phyloP scores from a whole-genome alignment of 805 yeast species.

The Saccharomycopsis schoenii region DNA sequence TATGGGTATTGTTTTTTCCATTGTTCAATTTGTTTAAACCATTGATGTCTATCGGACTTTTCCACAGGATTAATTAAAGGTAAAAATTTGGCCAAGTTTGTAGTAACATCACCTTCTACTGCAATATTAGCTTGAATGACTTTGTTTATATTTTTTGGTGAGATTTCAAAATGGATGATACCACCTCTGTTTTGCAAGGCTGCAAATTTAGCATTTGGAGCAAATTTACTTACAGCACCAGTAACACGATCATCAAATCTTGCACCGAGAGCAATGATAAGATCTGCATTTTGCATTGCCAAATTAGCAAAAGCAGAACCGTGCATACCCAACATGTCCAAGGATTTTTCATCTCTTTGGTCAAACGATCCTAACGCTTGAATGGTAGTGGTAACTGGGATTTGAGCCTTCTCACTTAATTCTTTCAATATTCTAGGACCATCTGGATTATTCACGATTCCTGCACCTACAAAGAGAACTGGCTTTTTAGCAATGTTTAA shows the following conservation, averaged over 20 bases:
- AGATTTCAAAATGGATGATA: slow-evolving; percentile 90
- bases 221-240: slow-evolving; percentile 73
- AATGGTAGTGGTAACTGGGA: slow-evolving; percentile 93
- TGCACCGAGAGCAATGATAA: slow-evolving; percentile 91
- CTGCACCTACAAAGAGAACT: slow-evolving; percentile 84
- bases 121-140: slow-evolving; percentile 96
- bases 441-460: slow-evolving; percentile 67
- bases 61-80: slow-evolving; percentile 59
- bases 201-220: slow-evolving; percentile 87
- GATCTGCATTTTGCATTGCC: slow-evolving; percentile 89
- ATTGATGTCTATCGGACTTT: slow-evolving; percentile 48
- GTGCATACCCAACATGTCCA: slow-evolving; percentile 98
- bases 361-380: slow-evolving; percentile 94
- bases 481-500: slow-evolving; percentile 82
- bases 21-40: slow-evolving; percentile 63
- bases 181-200: slow-evolving; percentile 89
- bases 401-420: slow-evolving; percentile 80
- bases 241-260: slow-evolving; percentile 99
- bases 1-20: slow-evolving; percentile 90
- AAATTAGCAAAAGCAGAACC: slow-evolving; percentile 92
- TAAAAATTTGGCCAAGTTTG: slow-evolving; percentile 60
- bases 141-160: slow-evolving; percentile 95
- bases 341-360: slow-evolving; percentile 79
- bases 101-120: slow-evolving; percentile 89
- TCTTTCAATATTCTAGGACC: slow-evolving; percentile 76